Base-by-base conservation (phyloP, 2,329 filamentous ascomycete genomes). In the Fusarium buharicum region DNA sequence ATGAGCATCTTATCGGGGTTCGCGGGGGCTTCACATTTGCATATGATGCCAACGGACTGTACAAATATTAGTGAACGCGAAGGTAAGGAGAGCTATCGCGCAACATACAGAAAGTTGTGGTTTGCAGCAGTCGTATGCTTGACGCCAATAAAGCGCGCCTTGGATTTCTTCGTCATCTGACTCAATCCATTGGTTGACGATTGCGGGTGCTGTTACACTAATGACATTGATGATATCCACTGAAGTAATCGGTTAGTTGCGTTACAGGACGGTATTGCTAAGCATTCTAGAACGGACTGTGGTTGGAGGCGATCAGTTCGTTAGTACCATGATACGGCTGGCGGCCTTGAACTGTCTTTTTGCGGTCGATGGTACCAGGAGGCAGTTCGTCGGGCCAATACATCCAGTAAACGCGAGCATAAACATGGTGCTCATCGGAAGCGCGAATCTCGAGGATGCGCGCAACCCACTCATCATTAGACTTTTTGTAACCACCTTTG, bases 371-470 rank as follows among this genome's bases (percentile, higher is more conserved):
- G 0, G 82, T 84, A 27, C 84, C 84, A 1, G 74, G 67, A 0
- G 85, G 85, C 6, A 92, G 77, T 73, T 92, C 89, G 60, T 91
- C 87, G 0, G 90, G 89, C 77, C 87, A 87, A 72, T 91, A 91
- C 78, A 90, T 85, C 89, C 89, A 92, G 62, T 86, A 89, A 1
- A 93, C 84, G 28, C 90, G 82, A 11, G 91, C 84, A 72, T 90
- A 94, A 41, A 94, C 91, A 71, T 93, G 87, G 55, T 88, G 83
- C 55, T 86, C 81, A 70, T 91, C 86, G 54, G 83, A 82, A 7
- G 90, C 91, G 53, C 90, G 84, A 53, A 94, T 87, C 73, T 95
- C 90, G 17, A 93, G 82, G 40, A 95, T 89, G 62, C 85, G 84
- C 5, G 88, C 91, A 4, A 93, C 85, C 90, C 90, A 94, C 4